Percentiles rank a stretch among this genome's conserved stretches.
These are phyloP conservation scores for Fonsecaea multimorphosa DNA, from an alignment of 2,329 filamentous ascomycete genomes.

Conservation along the genomic window DNA sequence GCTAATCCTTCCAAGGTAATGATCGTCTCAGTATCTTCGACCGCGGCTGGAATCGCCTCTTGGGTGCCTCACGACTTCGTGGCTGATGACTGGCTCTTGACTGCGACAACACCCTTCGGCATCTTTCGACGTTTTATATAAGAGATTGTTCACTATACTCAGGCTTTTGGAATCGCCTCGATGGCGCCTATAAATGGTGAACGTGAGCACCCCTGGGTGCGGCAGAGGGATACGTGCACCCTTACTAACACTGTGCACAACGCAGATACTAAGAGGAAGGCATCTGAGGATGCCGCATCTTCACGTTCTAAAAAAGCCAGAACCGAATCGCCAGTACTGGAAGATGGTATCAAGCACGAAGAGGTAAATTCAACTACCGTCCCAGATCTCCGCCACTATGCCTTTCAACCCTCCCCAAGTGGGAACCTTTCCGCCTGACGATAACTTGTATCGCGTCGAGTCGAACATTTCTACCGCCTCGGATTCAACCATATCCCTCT, in stretches of 20 bases:
- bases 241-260: slow-evolving; percentile 5
- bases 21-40: not conserved
- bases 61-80: not conserved
- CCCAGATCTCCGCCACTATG: slow-evolving; percentile 6
- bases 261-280: slow-evolving; percentile 53
- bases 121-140: not conserved
- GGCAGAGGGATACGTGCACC: not conserved
- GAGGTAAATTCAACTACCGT: slow-evolving; percentile 22
- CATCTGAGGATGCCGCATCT: slow-evolving; percentile 55
- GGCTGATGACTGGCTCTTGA: not conserved
- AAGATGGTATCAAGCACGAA: slow-evolving; percentile 34
- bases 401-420: not conserved
- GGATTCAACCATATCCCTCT: slow-evolving; percentile 18
- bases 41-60: not conserved
- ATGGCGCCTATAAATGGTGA: slow-evolving; percentile 32
- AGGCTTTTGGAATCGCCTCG: not conserved
- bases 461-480: slow-evolving; percentile 22
- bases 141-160: not conserved
- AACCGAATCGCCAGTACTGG: slow-evolving; percentile 53
- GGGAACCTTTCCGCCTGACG: slow-evolving; percentile 24
- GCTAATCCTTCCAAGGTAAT: not conserved
- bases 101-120: not conserved
- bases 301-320: slow-evolving; percentile 57
- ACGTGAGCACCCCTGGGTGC: slow-evolving; percentile 25
- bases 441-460: slow-evolving; percentile 23